Conservation (phyloP, 768 basidiomycete species). For the Phylloporus sp. region DNA sequence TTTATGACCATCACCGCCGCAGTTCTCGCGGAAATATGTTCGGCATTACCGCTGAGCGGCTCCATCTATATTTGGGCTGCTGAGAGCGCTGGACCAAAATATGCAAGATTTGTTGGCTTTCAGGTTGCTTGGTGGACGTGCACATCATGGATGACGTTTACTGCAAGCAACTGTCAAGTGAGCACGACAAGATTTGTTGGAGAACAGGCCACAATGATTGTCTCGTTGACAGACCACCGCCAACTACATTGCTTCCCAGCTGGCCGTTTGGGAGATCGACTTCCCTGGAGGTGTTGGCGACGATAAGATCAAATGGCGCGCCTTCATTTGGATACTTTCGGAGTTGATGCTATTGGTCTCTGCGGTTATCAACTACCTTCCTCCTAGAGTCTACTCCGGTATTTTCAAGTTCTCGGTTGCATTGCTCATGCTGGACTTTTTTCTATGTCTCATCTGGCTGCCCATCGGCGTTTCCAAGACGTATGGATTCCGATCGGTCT, state of each 20-base stretch:
- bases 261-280: constrained; percentile 72
- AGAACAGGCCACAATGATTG: neutral
- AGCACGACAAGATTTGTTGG: constrained; percentile 13
- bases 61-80: constrained; percentile 96
- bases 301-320: constrained; percentile 79
- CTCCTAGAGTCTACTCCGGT: constrained; percentile 64
- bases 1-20: constrained; percentile 88
- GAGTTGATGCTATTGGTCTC: constrained; percentile 67
- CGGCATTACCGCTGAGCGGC: constrained; percentile 79
- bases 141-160: constrained; percentile 96
- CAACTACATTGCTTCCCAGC: constrained; percentile 83
- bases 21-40: constrained; percentile 87
- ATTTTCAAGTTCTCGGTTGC: constrained; percentile 74
- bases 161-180: constrained; percentile 84
- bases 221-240: constrained; percentile 60
- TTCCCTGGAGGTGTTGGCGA: constrained; percentile 76
- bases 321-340: constrained; percentile 78
- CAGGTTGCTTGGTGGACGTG: constrained; percentile 91
- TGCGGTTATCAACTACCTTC: constrained; percentile 81
- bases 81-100: constrained; percentile 84
- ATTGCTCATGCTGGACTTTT: constrained; percentile 80
- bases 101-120: constrained; percentile 83
- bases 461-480: constrained; percentile 86
- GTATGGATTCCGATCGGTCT: constrained; percentile 81
- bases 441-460: constrained; percentile 86